Evolutionary conservation across 1,139 yeast species (phyloP), one percentile per base, ranked within the genome.

Genomic region (Blastobotrys apis): DNA sequence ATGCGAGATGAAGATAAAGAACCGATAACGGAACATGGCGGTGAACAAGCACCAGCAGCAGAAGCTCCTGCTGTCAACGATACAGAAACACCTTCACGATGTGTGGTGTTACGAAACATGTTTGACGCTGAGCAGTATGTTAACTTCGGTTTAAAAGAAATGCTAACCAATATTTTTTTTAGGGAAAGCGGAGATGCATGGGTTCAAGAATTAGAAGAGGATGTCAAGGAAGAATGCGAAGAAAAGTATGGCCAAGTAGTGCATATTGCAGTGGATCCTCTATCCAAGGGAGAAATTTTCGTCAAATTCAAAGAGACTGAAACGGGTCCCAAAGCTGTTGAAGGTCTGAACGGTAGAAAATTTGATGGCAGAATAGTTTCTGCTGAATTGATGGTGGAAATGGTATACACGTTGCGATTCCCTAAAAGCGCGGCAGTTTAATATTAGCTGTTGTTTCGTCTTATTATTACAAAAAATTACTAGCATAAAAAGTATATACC

Each of bases 191-290:
- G 66, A 6, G 56, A 55, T n/a, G 46, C 52, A 26, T 66, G 71
- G 71, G 53, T 56, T 6, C 47, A 54, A 21, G 70, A 66, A 41
- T 59, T 66, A 16, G 66, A 62, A 38, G 67, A 65, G 22, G 71
- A 66, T 46, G 68, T 67, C 32, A 54, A 54, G 29, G 57, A 55
- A 3, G 71, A 66, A 45, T 66, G 71, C 45, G 67, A 66, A 40
- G 67, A 62, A 20, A 61, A 63, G 48, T 66, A 66, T 44, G 71
- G 71, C 29, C 47, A 53, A 32, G 66, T 66, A 3, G 53, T 53
- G 12, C 69, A 67, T 44, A 56, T 67, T 32, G 49, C 55, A 10
- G 63, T 66, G 19, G 68, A 64, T 12, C 55, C 60, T 4, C 48
- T 50, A 21, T 41, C 43, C 10, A 48, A 53, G 21, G 71, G 71